A percentile compares a stretch with the other conserved stretches of the same genome.
These are phyloP conservation scores for Paecilomyces fulvus DNA, from an alignment of 2,329 filamentous ascomycete species.

Conservation along the genomic window DNA sequence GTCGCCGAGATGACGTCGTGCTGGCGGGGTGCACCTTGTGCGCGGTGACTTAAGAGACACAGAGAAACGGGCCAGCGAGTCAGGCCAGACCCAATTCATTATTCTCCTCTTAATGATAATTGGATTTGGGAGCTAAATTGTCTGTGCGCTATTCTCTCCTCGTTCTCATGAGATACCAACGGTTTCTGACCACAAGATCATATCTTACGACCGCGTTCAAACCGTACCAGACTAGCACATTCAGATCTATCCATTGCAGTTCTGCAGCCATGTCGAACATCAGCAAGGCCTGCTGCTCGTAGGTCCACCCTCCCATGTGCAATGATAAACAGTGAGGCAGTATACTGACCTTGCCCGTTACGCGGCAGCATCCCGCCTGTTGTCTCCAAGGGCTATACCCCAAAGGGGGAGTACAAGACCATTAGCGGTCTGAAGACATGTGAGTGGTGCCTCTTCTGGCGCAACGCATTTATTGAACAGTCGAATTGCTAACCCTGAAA, in stretches of 20 bases:
- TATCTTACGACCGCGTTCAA: constrained; percentile 7
- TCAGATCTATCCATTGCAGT: constrained; percentile 14
- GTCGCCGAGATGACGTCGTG: neutral
- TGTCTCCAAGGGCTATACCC: constrained; percentile 40
- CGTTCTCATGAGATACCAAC: constrained; percentile 10
- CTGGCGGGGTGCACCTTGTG: neutral
- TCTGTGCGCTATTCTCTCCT: neutral
- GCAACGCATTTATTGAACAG: neutral
- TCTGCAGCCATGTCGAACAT: constrained; percentile 29
- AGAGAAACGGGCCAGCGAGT: neutral
- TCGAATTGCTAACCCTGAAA: neutral
- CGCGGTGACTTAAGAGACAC: neutral
- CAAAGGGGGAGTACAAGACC: constrained; percentile 51
- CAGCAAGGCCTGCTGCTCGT: constrained; percentile 40
- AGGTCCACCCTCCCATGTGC: constrained; percentile 9
- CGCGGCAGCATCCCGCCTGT: constrained; percentile 32
- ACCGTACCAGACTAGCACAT: constrained; percentile 2
- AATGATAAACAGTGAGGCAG: neutral
- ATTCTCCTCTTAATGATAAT: neutral
- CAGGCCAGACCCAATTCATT: neutral
- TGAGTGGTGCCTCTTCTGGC: constrained; percentile 17
- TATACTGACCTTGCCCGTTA: constrained; percentile 1
- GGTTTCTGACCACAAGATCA: constrained; percentile 17
- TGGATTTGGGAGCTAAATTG: neutral
- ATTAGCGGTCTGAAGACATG: constrained; percentile 56